A percentile compares a stretch with the other conserved stretches of the same genome.
Evolutionary conservation across 306 rosid species (phyloP).

Genomic region (Cyclanthera cordifolia): DNA sequence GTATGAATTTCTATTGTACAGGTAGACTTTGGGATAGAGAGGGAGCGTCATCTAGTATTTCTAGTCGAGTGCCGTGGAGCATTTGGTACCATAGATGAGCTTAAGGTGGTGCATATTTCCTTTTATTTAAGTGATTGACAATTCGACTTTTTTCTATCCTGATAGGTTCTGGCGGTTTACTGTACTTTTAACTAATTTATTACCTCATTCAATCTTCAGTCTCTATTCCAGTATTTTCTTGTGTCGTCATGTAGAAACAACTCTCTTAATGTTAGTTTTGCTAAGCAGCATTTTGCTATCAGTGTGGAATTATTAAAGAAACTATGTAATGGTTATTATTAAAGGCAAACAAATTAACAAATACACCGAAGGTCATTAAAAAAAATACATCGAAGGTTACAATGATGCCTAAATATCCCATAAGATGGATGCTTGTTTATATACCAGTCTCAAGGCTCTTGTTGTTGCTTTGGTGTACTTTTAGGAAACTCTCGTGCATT

Average conservation of each 20-base stretch:
- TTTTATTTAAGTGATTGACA: not conserved
- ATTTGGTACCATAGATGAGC: conserved; percentile 55
- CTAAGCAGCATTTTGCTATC: not conserved
- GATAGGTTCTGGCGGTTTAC: not conserved
- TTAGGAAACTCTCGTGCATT: conserved; percentile 82
- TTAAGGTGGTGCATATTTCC: conserved; percentile 39
- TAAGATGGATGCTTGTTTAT: not conserved
- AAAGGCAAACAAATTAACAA: not conserved
- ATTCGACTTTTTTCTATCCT: not conserved
- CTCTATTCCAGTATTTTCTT: not conserved
- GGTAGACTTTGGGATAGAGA: conserved; percentile 70
- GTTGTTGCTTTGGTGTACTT: conserved; percentile 23
- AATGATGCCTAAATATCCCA: not conserved
- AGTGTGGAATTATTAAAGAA: not conserved
- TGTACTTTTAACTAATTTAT: not conserved
- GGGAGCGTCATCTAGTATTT: conserved; percentile 70
- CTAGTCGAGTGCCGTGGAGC: conserved; percentile 81
- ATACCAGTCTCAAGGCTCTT: not conserved
- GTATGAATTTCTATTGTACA: conserved; percentile 21
- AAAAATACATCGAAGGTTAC: not conserved
- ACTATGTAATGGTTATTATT: not conserved
- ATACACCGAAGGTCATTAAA: not conserved
- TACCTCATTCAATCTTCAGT: not conserved
- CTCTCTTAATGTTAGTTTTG: not conserved
- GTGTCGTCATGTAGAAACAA: not conserved